Evolutionary conservation across 2,329 filamentous ascomycete genomes (phyloP).

Genomic region (Aureobasidium sp.): DNA sequence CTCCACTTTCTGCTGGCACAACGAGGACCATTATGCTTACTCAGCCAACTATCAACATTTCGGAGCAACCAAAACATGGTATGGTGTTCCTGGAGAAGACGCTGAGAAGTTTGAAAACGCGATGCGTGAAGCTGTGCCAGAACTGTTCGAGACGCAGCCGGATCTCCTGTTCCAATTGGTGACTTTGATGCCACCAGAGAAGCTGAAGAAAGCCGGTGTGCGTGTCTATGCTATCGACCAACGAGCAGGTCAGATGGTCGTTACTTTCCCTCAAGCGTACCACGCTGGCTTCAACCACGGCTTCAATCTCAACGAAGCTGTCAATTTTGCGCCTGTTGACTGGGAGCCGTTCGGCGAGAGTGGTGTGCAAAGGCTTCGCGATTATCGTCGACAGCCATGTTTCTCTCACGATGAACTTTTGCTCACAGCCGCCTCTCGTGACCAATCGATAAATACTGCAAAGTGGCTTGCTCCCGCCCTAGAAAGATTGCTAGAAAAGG

Average conservation of each 20-base stretch:
- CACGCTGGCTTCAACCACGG: constrained; percentile 97
- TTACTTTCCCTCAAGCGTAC: constrained; percentile 95
- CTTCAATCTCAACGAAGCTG: constrained; percentile 98
- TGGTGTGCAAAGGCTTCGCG: constrained; percentile 76
- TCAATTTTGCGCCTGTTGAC: constrained; percentile 91
- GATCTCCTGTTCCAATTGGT: constrained; percentile 95
- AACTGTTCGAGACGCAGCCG: constrained; percentile 93
- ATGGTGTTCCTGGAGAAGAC: constrained; percentile 89
- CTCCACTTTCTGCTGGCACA: constrained; percentile 99
- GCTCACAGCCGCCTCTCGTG: constrained; percentile 75
- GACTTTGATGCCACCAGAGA: constrained; percentile 88
- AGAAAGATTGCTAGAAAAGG: constrained; percentile 65
- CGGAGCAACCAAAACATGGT: constrained; percentile 97
- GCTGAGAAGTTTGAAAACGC: constrained; percentile 91
- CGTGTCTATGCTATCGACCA: constrained; percentile 93
- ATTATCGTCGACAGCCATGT: constrained; percentile 84
- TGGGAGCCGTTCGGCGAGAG: constrained; percentile 90
- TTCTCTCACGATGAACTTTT: constrained; percentile 96
- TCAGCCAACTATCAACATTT: constrained; percentile 98
- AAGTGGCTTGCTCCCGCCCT: constrained; percentile 92
- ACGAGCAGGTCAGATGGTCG: constrained; percentile 86
- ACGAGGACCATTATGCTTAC: constrained; percentile 96
- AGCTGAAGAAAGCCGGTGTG: constrained; percentile 85
- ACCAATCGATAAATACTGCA: constrained; percentile 76
- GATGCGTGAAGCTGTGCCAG: constrained; percentile 90